Percentiles rank a stretch among this genome's conserved stretches.
Evolutionary conservation across 2,329 filamentous ascomycete species (phyloP).

Genomic region (Lachnellula hyalina): DNA sequence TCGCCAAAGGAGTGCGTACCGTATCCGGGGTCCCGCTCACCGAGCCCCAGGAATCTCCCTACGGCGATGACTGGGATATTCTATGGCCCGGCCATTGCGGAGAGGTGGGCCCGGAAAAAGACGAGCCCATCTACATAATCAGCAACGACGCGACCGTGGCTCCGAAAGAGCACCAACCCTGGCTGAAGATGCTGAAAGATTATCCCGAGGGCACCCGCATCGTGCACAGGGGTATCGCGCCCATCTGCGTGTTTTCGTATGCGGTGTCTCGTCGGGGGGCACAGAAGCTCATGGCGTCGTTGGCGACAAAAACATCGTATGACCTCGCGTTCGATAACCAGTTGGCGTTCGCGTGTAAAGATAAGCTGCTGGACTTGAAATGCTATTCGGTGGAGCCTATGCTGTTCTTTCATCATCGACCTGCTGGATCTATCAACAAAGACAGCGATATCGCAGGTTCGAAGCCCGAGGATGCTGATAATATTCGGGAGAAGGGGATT

Average conservation of each 20-base stretch:
- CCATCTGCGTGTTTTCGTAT: slow-evolving; percentile 33
- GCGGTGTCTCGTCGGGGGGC: slow-evolving; percentile 28
- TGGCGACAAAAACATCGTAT: slow-evolving; percentile 36
- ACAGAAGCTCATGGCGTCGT: slow-evolving; percentile 57
- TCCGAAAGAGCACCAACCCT: slow-evolving; percentile 14
- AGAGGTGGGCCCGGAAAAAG: slow-evolving; percentile 2
- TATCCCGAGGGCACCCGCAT: slow-evolving; percentile 21
- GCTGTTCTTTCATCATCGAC: background rate
- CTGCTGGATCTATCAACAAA: background rate
- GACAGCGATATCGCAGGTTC: background rate
- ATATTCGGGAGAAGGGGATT: background rate
- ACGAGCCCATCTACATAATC: slow-evolving; percentile 18
- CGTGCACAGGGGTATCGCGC: slow-evolving; percentile 26
- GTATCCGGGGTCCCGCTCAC: slow-evolving; percentile 1
- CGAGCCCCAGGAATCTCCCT: slow-evolving; percentile 21
- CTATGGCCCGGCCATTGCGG: slow-evolving; percentile 36
- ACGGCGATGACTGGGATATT: slow-evolving; percentile 36
- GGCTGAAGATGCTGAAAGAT: slow-evolving; percentile 6
- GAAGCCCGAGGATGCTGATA: background rate
- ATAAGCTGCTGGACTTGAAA: background rate
- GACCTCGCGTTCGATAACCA: slow-evolving; percentile 27
- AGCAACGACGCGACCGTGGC: slow-evolving; percentile 27
- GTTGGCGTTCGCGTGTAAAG: background rate
- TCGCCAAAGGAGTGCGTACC: slow-evolving; percentile 16
- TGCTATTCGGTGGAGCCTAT: background rate